Conservation (phyloP, 2,329 filamentous ascomycete genomes). For the Cucurbitaria berberidis region DNA sequence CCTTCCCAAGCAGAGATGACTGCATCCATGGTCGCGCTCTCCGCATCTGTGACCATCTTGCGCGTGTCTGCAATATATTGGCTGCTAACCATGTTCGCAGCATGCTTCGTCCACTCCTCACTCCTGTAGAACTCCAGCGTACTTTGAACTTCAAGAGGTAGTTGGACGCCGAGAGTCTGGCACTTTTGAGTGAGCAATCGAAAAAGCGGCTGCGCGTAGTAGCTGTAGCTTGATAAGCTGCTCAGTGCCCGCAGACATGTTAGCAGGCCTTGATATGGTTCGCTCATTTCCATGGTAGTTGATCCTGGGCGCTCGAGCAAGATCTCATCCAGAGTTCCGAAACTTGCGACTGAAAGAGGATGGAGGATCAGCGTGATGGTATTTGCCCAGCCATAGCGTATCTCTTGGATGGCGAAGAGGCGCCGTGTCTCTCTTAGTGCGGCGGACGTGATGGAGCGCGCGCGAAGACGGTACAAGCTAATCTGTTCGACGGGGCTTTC, state of each 20-base stretch:
- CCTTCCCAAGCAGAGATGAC: constrained; percentile 37
- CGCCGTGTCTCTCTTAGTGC: constrained; percentile 32
- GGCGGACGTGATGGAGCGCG: constrained; percentile 17
- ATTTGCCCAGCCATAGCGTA: constrained; percentile 31
- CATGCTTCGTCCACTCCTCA: constrained; percentile 42
- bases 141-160: constrained; percentile 29
- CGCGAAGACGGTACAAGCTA: constrained; percentile 22
- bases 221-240: constrained; percentile 31
- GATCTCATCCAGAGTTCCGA: constrained; percentile 37
- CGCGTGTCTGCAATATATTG: constrained; percentile 39
- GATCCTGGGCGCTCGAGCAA: constrained; percentile 8
- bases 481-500: constrained; percentile 15
- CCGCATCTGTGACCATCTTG: constrained; percentile 16
- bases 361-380: constrained; percentile 35
- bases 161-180: constrained; percentile 20
- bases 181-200: constrained; percentile 38
- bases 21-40: constrained; percentile 35
- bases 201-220: constrained; percentile 38
- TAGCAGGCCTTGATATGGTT: constrained; percentile 33
- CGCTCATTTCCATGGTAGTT: constrained; percentile 14
- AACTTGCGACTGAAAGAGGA: constrained; percentile 32
- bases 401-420: constrained; percentile 33
- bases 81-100: constrained; percentile 33
- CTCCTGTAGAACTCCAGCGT: constrained; percentile 29
- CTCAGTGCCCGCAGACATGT: constrained; percentile 36